Conservation (phyloP, 2,329 filamentous ascomycete species). For the Verticillium dahliae region DNA sequence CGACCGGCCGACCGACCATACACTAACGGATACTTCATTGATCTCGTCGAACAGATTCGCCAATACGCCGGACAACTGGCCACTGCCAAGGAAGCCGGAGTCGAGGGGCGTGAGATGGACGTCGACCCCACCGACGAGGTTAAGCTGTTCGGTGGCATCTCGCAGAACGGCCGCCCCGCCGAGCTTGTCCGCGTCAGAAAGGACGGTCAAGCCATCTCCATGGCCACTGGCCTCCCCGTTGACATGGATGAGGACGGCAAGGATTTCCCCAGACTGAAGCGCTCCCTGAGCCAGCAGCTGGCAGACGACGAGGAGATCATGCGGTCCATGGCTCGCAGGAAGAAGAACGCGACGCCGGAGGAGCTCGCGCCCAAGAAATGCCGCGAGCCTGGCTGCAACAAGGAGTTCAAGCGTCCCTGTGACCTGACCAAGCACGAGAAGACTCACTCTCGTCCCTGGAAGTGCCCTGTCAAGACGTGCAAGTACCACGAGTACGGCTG, state of each 20-base stretch:
- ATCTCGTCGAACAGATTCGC: conserved; percentile 88
- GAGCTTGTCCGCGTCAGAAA: conserved; percentile 79
- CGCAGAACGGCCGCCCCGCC: conserved; percentile 73
- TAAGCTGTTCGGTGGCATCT: conserved; percentile 73
- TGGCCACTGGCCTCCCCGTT: conserved; percentile 63
- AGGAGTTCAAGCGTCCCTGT: conserved; percentile 94
- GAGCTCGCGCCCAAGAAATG: conserved; percentile 77
- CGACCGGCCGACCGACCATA: conserved; percentile 83
- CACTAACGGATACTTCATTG: conserved; percentile 93
- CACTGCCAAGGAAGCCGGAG: conserved; percentile 62
- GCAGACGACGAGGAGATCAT: conserved; percentile 77
- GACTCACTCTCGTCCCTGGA: conserved; percentile 94
- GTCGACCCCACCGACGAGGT: conserved; percentile 63
- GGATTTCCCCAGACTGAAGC: conserved; percentile 50
- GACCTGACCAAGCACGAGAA: conserved; percentile 98
- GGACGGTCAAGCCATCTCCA: conserved; percentile 71
- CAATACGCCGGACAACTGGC: conserved; percentile 83
- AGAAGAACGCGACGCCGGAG: conserved; percentile 85
- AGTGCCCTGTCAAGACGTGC: conserved; percentile 76
- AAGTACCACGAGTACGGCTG: conserved; percentile 87
- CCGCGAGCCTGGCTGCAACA: conserved; percentile 69
- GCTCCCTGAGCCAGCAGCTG: conserved; percentile 60
- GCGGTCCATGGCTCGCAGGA: conserved; percentile 91
- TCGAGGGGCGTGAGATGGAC: conserved; percentile 51
- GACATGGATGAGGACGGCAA: conserved; percentile 44